Percentiles rank a stretch among this genome's conserved stretches.
Evolutionary conservation across 1,284 basidiomycete genomes (phyloP).

Genomic region (Ustilago tritici): DNA sequence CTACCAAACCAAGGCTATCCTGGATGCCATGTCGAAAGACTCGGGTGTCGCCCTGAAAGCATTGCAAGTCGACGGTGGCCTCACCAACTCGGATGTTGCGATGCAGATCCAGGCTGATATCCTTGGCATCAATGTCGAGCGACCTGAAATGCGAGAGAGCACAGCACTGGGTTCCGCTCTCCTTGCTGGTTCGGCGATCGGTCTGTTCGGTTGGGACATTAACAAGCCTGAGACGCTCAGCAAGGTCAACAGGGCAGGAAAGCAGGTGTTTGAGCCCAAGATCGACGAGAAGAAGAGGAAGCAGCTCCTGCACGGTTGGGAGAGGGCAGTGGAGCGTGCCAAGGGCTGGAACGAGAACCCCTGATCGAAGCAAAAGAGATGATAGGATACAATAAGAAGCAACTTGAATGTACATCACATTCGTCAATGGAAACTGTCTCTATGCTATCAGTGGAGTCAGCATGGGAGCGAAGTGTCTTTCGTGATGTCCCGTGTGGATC

Average conservation of each 20-base stretch:
- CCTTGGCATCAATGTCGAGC: slow-evolving; percentile 88
- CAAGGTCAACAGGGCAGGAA: slow-evolving; percentile 89
- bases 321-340: slow-evolving; percentile 58
- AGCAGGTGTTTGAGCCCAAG: slow-evolving; percentile 78
- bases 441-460: not conserved
- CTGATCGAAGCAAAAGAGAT: slow-evolving; percentile 2
- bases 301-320: slow-evolving; percentile 60
- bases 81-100: slow-evolving; percentile 75
- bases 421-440: slow-evolving; percentile 1
- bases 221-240: slow-evolving; percentile 84
- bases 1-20: slow-evolving; percentile 88
- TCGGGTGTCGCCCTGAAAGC: slow-evolving; percentile 79
- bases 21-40: slow-evolving; percentile 93
- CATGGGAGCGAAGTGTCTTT: not conserved
- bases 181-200: slow-evolving; percentile 89
- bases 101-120: slow-evolving; percentile 94
- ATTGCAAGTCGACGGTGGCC: slow-evolving; percentile 86
- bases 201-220: slow-evolving; percentile 94
- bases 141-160: slow-evolving; percentile 97
- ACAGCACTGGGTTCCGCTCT: slow-evolving; percentile 96
- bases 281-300: slow-evolving; percentile 73
- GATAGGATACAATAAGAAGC: not conserved
- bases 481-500: not conserved
- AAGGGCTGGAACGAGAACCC: slow-evolving; percentile 62
- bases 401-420: not conserved